Evolutionary conservation across 257 asterid species (phyloP), one percentile per base, ranked within the genome.

Genomic region (Verbascum thapsus): DNA sequence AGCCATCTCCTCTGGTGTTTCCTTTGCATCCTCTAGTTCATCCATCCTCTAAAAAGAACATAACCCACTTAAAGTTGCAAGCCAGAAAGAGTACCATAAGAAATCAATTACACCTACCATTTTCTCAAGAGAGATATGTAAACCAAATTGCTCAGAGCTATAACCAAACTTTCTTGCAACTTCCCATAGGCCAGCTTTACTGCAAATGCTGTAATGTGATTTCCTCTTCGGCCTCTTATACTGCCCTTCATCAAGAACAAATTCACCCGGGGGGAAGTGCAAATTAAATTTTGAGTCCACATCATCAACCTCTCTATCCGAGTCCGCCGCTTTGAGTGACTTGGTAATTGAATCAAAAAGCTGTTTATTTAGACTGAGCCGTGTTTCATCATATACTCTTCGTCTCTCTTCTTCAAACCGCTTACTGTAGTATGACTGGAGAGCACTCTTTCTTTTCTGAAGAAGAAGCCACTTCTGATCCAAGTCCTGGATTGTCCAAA

Each of bases 1-100:
- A 56, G 97, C 97, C 90, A 87, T 86, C 74, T 94, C 99, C 61
- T 87, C 97, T 6, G 99, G 99, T 12, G 96, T 84, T 80, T 94
- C 99, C 79, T 72, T 90, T 5, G 97, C 90, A 83, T 94, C 99
- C 78, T 90, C 99, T 74, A 90, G 72, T 73, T 90, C 97, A 71
- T 85, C 96, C 85, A 77, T 82, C 72, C 95, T 78, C 98, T 89
- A 76, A 35, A 69, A 67, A 77, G 52, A 64, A 57, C 30, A 69
- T 1, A 67, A 5, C 35, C 45, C 67, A 58, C 43, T 62, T 35
- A 53, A 55, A 52, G 13, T 22, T 10, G 41, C 65, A 63, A 53
- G 44, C 23, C 41, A 23, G 60, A 51, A 43, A 47, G 41, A 61
- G 55, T 47, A 49, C 56, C 51, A 67, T 12, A 10, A 38, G 44